Evolutionary conservation across 2,329 filamentous ascomycete genomes (phyloP).

Genomic region (Microdochium bolleyi): DNA sequence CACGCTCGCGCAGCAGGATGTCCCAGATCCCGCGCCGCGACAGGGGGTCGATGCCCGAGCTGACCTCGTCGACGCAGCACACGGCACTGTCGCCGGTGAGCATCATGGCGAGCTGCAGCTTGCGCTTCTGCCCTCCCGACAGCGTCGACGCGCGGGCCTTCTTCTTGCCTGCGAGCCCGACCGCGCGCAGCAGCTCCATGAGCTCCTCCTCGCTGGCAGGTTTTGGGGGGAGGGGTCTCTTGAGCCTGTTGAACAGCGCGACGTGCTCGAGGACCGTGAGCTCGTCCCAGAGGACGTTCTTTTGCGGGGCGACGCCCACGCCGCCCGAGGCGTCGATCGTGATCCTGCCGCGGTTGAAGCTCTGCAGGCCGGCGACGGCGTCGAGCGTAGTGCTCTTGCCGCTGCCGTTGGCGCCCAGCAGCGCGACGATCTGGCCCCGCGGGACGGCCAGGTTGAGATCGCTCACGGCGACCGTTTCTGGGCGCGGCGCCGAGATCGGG

Average conservation of each 20-base stretch:
- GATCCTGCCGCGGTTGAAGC: conserved; percentile 68
- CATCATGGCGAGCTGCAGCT: conserved; percentile 92
- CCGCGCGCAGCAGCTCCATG: conserved; percentile 53
- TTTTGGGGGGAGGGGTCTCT: conserved; percentile 43
- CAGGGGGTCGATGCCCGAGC: conserved; percentile 78
- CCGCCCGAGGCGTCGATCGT: conserved; percentile 70
- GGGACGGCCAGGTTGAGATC: conserved; percentile 64
- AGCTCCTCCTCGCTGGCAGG: conserved; percentile 51
- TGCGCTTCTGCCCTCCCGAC: conserved; percentile 86
- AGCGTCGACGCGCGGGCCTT: conserved; percentile 67
- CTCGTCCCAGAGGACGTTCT: conserved; percentile 90
- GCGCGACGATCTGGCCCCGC: conserved; percentile 74
- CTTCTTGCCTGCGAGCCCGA: conserved; percentile 70
- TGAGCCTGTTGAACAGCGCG: conserved; percentile 73
- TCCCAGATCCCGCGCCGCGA: conserved; percentile 90
- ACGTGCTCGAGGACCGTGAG: conserved; percentile 83
- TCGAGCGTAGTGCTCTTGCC: conserved; percentile 89
- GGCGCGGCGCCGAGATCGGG: conserved; percentile 39
- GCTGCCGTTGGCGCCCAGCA: conserved; percentile 83
- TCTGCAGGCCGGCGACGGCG: conserved; percentile 75
- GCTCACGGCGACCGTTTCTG: conserved; percentile 72
- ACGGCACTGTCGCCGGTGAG: conserved; percentile 81
- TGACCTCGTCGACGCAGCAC: conserved; percentile 88
- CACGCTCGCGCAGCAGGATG: conserved; percentile 78
- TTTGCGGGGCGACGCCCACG: conserved; percentile 82